Percentiles rank a stretch among this genome's conserved stretches.
These are phyloP conservation scores for Acacia acuminata DNA, from an alignment of 306 rosid species.

Conservation along the genomic window DNA sequence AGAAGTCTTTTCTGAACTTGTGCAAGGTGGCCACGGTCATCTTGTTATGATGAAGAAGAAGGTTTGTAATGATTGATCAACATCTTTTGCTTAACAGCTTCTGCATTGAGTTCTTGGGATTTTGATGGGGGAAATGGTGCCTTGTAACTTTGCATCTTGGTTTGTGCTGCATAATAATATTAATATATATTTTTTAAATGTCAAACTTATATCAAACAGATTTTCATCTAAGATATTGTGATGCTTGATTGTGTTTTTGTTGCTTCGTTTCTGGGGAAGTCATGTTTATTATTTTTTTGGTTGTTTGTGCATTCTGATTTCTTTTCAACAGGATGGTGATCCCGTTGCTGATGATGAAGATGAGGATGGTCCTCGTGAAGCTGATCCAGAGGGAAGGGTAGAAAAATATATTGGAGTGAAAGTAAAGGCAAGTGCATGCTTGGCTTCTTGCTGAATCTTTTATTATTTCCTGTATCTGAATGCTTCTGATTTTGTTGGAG, in stretches of 20 bases:
- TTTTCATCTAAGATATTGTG: background rate
- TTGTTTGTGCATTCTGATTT: constrained; percentile 31
- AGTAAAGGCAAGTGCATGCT: constrained; percentile 81
- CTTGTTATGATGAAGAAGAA: constrained; percentile 96
- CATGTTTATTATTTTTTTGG: constrained; percentile 13
- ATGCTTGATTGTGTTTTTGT: constrained; percentile 18
- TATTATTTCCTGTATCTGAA: constrained; percentile 1
- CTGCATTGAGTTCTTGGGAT: constrained; percentile 27
- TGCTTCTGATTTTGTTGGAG: constrained; percentile 1
- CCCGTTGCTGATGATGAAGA: constrained; percentile 83
- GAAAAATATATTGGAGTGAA: constrained; percentile 97
- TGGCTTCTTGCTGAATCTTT: constrained; percentile 20
- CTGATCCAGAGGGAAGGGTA: constrained; percentile 85
- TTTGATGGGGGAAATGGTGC: constrained; percentile 15
- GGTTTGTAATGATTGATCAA: constrained; percentile 49
- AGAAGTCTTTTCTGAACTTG: constrained; percentile 96
- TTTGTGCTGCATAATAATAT: constrained; percentile 1
- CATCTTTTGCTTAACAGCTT: constrained; percentile 12
- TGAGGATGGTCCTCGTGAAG: constrained; percentile 81
- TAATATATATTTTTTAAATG: background rate
- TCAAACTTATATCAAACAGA: background rate
- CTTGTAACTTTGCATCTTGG: constrained; percentile 14
- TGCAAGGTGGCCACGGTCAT: constrained; percentile 88
- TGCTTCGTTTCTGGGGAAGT: constrained; percentile 11
- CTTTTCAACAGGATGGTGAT: constrained; percentile 74